A percentile compares a stretch with the other conserved stretches of the same genome.
Evolutionary conservation across 331 rosid genomes (phyloP).

Genomic region (Cydonia oblonga): DNA sequence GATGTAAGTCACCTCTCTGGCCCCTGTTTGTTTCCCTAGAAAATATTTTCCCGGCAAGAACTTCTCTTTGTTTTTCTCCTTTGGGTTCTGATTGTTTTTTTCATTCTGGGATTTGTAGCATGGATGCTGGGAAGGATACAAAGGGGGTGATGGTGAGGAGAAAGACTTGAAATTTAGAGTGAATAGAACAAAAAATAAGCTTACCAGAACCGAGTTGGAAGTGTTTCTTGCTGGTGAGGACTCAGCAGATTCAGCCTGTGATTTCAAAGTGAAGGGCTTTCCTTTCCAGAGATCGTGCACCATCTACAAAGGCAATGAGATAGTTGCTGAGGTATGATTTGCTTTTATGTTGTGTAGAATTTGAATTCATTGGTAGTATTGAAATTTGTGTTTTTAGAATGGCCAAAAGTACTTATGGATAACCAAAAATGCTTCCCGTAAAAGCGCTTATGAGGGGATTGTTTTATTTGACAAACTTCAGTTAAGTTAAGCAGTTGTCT

Average conservation of each 20-base stretch:
- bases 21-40: background rate
- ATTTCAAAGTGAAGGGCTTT: slow-evolving; percentile 52
- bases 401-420: background rate
- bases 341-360: background rate
- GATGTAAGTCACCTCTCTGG: slow-evolving; percentile 26
- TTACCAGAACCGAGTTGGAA: slow-evolving; percentile 46
- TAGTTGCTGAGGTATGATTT: slow-evolving; percentile 72
- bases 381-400: background rate
- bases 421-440: background rate
- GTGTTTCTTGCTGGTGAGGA: slow-evolving; percentile 35
- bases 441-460: background rate
- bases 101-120: slow-evolving; percentile 26
- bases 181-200: slow-evolving; percentile 37
- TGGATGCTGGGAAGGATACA: slow-evolving; percentile 68
- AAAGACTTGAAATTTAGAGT: slow-evolving; percentile 42
- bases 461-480: background rate
- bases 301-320: slow-evolving; percentile 36
- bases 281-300: slow-evolving; percentile 66
- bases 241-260: slow-evolving; percentile 18
- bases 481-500: background rate
- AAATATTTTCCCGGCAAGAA: background rate
- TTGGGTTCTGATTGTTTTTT: background rate
- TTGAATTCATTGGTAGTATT: background rate
- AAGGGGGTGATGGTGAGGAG: slow-evolving; percentile 27
- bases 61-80: background rate